These are phyloP conservation scores for Fusarium sp. DNA, from an alignment of 2,329 filamentous ascomycete species.

Conservation along the genomic window DNA sequence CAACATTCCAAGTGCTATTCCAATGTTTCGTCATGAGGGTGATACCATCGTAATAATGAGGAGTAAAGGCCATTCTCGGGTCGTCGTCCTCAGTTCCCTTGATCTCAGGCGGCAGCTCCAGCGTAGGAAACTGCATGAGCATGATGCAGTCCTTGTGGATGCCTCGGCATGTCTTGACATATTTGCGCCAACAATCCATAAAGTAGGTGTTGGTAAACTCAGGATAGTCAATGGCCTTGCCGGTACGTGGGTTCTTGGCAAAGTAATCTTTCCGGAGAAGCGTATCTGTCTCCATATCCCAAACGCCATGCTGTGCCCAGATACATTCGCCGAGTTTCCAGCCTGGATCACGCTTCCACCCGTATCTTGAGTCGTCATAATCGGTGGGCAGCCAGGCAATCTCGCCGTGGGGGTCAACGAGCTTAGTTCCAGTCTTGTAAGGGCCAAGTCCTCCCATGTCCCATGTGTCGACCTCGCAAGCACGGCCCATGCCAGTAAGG, in stretches of 20 bases:
- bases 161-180: constrained; percentile 74
- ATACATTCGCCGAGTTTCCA: constrained; percentile 96
- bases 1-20: constrained; percentile 97
- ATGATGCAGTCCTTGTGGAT: constrained; percentile 84
- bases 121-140: constrained; percentile 88
- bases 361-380: constrained; percentile 87
- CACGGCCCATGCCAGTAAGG: constrained; percentile 85
- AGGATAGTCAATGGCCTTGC: constrained; percentile 77
- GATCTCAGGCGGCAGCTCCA: constrained; percentile 88
- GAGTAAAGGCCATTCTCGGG: constrained; percentile 86
- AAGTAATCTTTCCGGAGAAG: constrained; percentile 90
- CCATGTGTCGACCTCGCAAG: constrained; percentile 90
- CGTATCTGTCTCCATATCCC: constrained; percentile 81
- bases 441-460: constrained; percentile 93
- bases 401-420: constrained; percentile 88
- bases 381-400: constrained; percentile 82
- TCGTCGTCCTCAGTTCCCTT: constrained; percentile 91
- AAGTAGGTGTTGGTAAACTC: constrained; percentile 92
- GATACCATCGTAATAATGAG: constrained; percentile 96
- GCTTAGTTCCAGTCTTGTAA: constrained; percentile 80
- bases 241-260: constrained; percentile 75
- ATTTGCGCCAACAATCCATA: constrained; percentile 82
- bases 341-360: constrained; percentile 83
- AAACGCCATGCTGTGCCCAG: constrained; percentile 96
- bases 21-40: constrained; percentile 98